Evolutionary conservation across 2,329 filamentous ascomycete species (phyloP).

Genomic region (Claviceps sorghi): DNA sequence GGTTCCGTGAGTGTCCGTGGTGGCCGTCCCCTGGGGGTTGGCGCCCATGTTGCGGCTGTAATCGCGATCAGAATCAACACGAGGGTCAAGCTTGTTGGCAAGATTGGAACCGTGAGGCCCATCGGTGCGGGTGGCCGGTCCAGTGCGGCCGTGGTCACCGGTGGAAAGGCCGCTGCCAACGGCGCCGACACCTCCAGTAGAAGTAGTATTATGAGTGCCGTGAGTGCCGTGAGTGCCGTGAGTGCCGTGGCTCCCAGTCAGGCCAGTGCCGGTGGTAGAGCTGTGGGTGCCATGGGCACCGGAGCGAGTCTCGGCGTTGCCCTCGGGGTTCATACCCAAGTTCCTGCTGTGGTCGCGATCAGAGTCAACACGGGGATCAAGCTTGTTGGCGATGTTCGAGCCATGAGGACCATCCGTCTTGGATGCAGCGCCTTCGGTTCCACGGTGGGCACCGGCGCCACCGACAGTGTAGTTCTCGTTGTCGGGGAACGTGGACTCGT

Average conservation of each 20-base stretch:
- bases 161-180: conserved; percentile 4
- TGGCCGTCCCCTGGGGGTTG: conserved; percentile 16
- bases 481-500: conserved; percentile 16
- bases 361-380: conserved; percentile 39
- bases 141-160: conserved; percentile 11
- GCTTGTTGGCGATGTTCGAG: conserved; percentile 34
- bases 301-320: conserved; percentile 6
- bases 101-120: conserved; percentile 34
- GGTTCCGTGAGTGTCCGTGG: conserved; percentile 2
- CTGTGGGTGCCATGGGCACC: not conserved
- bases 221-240: conserved; percentile 6
- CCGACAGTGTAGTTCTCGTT: conserved; percentile 27
- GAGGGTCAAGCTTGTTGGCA: conserved; percentile 37
- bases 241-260: conserved; percentile 5
- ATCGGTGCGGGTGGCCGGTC: conserved; percentile 16
- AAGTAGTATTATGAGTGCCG: not conserved
- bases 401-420: conserved; percentile 30
- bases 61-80: conserved; percentile 39
- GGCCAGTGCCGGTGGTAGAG: conserved; percentile 4
- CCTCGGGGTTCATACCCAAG: conserved; percentile 19
- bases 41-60: conserved; percentile 20
- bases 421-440: conserved; percentile 12
- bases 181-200: conserved; percentile 12
- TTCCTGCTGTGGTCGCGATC: conserved; percentile 29
- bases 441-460: conserved; percentile 6